phyloP scores from a whole-genome alignment of 352 stramenopile genomes.

The Pythium coloratum region DNA sequence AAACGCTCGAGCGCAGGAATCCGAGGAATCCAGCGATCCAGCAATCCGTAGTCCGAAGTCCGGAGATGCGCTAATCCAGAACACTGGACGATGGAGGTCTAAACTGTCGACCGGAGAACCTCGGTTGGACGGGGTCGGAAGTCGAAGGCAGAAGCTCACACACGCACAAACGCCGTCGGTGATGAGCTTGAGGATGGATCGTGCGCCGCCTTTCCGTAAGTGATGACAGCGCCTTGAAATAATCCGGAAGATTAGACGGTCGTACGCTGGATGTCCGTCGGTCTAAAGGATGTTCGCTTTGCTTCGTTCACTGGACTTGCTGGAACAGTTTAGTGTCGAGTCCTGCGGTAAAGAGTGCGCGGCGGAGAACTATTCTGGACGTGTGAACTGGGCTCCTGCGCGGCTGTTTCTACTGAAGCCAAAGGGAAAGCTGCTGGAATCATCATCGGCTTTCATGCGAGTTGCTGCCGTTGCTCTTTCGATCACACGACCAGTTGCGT shows the following conservation, averaged over 20 bases:
- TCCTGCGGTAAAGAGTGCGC: slow-evolving; percentile 1
- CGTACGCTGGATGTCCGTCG: not conserved
- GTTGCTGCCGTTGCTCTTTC: not conserved
- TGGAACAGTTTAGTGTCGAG: not conserved
- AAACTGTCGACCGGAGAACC: not conserved
- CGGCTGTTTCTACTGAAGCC: slow-evolving; percentile 9
- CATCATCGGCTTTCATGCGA: not conserved
- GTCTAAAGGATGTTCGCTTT: not conserved
- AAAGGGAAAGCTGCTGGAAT: slow-evolving; percentile 6
- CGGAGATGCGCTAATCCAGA: not conserved
- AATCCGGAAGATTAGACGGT: not conserved
- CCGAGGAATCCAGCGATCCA: not conserved
- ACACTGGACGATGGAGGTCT: not conserved
- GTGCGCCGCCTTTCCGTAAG: not conserved
- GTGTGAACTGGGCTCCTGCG: not conserved
- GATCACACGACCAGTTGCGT: not conserved
- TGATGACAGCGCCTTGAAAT: not conserved
- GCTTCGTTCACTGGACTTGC: not conserved
- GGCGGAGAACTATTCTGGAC: not conserved
- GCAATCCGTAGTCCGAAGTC: not conserved
- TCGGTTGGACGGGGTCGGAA: not conserved
- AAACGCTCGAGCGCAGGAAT: not conserved
- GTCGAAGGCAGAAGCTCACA: not conserved
- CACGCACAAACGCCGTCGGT: not conserved
- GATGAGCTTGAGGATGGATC: not conserved